Base-by-base conservation (phyloP, 2,329 filamentous ascomycete genomes). In the Arthrobotrys conoides region DNA sequence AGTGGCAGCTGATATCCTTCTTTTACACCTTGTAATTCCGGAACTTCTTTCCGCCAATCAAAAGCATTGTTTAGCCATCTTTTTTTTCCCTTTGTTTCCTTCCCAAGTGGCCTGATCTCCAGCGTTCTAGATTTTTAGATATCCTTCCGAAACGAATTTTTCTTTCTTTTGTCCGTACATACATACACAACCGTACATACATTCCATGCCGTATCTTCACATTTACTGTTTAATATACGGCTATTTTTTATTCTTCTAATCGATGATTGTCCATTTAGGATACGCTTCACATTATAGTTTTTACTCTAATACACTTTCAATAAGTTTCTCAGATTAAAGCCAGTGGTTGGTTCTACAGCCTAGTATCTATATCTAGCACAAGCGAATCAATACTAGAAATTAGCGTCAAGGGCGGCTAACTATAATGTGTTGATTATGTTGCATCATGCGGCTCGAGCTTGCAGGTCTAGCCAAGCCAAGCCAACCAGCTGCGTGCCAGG, bases 1-100 rank as follows among this genome's bases (percentile, higher is more conserved):
- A 3, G 49, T 53, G 51, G 63, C 27, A 61, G 30, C 30, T 20
- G 14, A 18, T 36, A 33, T 61, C 27, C 12, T 61, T 36, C 5
- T 46, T 71, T 44, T 63, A 71, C 51, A 44, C 27, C 33, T 53
- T 30, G 24, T 66, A 57, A 72, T 73, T 38, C n/a, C 48, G 48
- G 53, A 33, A 44, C 2, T 12, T 22, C 30, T 9, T 65, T 48
- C 24, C 30, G 38, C 38, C 12, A 41, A 66, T 67, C 61, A 67
- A 73, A 73, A 73, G 61, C 53, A 51, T 22, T 38, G 20, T 59
- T 44, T 27, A n/a, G n/a, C n/a, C 8, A 44, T 41, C 49, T 55
- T 67, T 38, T 55, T 27, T n/a, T 61, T 46, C 9, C 3, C 10
- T 22, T 49, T 72, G 14, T 14, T 59, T 46, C 5, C 59, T 41